These are phyloP conservation scores for Dendrobium nobile DNA, from an alignment of 106 monocot species.

Conservation along the genomic window DNA sequence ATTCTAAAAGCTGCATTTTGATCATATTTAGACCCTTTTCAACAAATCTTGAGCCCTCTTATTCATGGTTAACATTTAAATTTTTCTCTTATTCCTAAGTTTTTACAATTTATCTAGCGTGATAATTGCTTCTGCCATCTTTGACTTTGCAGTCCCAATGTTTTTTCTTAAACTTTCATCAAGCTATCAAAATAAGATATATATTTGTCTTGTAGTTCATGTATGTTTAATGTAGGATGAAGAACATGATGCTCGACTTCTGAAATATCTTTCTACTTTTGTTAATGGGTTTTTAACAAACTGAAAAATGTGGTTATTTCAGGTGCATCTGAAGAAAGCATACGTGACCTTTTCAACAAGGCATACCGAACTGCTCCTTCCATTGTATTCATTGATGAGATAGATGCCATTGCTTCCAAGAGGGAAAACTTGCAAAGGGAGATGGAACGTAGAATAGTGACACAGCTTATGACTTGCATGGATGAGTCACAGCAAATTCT, in stretches of 20 bases:
- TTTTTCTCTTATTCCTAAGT: too few species aligned
- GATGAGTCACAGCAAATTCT: slow-evolving; percentile 70
- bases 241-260: neutral
- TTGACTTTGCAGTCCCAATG: too few species aligned
- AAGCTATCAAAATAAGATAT: neutral
- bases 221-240: neutral
- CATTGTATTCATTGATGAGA: slow-evolving; percentile 94
- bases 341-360: slow-evolving; percentile 78
- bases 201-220: too few species aligned
- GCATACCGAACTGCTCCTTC: slow-evolving; percentile 85
- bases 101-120: too few species aligned
- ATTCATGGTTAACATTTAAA: too few species aligned
- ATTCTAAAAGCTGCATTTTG: too few species aligned
- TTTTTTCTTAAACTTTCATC: neutral
- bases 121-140: too few species aligned
- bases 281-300: neutral
- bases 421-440: slow-evolving; percentile 80
- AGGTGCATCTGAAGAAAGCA: slow-evolving; percentile 95
- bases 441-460: slow-evolving; percentile 93
- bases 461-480: slow-evolving; percentile 97
- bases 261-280: neutral
- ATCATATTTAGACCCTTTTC: too few species aligned
- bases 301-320: slow-evolving; percentile 4
- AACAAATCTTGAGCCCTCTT: too few species aligned
- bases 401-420: slow-evolving; percentile 97